Percentiles rank a stretch among this genome's conserved stretches.
Conservation (phyloP, 306 rosid species). For the Dalbergia oliveri region DNA sequence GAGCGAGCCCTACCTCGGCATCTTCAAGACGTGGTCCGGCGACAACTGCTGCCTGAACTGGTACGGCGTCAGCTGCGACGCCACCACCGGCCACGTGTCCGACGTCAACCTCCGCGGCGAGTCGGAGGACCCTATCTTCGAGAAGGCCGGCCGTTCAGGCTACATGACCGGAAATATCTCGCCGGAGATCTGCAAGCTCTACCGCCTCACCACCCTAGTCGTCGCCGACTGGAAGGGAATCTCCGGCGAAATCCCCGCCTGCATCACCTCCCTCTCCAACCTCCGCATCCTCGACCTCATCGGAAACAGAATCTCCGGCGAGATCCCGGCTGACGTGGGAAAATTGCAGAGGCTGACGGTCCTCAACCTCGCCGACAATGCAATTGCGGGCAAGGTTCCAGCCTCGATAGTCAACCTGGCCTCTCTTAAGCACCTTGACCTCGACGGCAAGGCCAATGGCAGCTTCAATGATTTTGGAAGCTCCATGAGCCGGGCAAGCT, state of each 20-base stretch:
- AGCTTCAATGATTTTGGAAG: constrained; percentile 54
- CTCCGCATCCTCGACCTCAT: constrained; percentile 80
- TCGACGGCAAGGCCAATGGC: constrained; percentile 65
- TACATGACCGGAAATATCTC: constrained; percentile 86
- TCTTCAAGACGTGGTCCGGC: constrained; percentile 80
- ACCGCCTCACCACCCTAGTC: constrained; percentile 66
- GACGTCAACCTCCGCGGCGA: constrained; percentile 95
- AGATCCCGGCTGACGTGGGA: constrained; percentile 68
- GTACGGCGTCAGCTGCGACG: constrained; percentile 91
- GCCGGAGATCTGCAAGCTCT: constrained; percentile 78
- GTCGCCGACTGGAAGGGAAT: constrained; percentile 91
- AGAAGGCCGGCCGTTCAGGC: constrained; percentile 74
- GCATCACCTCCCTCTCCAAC: constrained; percentile 66
- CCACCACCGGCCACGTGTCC: constrained; percentile 65
- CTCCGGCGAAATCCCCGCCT: constrained; percentile 72
- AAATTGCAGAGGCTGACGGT: constrained; percentile 61
- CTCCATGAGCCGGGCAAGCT: constrained; percentile 78
- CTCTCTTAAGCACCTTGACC: constrained; percentile 75
- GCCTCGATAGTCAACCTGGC: constrained; percentile 53
- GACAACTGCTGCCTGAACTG: constrained; percentile 74
- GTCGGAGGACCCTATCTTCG: constrained; percentile 82
- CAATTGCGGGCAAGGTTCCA: constrained; percentile 70
- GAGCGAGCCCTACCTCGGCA: constrained; percentile 76
- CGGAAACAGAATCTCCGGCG: constrained; percentile 77
- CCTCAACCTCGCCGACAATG: constrained; percentile 77